Base-by-base conservation (phyloP, 495 filamentous ascomycete genomes). In the Aspergillus taichungensis region DNA sequence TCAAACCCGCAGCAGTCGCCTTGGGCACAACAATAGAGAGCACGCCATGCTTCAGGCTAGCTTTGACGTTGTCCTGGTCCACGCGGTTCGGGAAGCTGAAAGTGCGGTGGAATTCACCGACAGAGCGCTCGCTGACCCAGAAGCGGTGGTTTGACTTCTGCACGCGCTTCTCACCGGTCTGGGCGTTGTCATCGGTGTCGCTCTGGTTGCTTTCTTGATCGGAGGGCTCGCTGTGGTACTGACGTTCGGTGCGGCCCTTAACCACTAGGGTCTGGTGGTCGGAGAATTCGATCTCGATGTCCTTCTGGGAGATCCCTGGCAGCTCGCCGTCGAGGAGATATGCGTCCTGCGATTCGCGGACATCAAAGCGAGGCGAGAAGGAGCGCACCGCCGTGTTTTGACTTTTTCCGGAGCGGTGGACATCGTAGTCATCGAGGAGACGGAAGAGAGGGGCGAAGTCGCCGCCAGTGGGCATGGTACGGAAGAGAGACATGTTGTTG, bases 251-350 rank as follows among this genome's bases (percentile, higher is more conserved):
- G 40, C 70, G 79, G 48, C 91, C 90, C 50, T 76, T 75, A 63
- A 96, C 75, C 48, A 80, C 75, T 6, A 97, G 66, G 30, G 87
- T 95, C 48, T 87, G 76, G 3, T 72, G 64, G 64, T 95, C 89
- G 48, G 79, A 77, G 75, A 95, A 94, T 59, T 95, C 88, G 53
- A 96, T 85, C 50, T 78, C 66, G 54, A 95, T 67, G 57, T 94
- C 74, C 47, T 89, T 79, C 60, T 87, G 84, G 34, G 83, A 75
- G 42, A 91, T 71, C 29, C 90, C 91, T 0, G 90, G 87, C 0
- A 96, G 77, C 67, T 96, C 91, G 57, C 88, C 90, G 59, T 94
- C 83, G 6, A 97, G 79, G 56, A 90, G 83, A 67, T 91, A 96
- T 53, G 69, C 63, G 6, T 80, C 62, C 37, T 75, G 69, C 14